A percentile compares a stretch with the other conserved stretches of the same genome.
Conservation (phyloP, 805 yeast genomes). For the Suhomyces kilbournensis region DNA sequence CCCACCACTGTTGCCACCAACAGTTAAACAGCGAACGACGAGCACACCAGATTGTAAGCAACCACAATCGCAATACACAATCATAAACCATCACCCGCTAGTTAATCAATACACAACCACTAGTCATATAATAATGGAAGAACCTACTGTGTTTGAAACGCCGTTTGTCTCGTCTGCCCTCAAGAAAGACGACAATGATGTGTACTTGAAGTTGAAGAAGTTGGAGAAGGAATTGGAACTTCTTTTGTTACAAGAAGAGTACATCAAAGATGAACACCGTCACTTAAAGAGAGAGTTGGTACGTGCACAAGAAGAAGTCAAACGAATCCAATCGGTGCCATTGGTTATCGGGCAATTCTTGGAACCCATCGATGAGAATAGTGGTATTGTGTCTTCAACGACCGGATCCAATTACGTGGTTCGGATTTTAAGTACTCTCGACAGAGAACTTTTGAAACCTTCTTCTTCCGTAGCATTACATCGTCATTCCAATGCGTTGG, state of each 20-base stretch:
- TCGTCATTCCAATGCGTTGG: slow-evolving; percentile 97
- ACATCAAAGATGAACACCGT: slow-evolving; percentile 96
- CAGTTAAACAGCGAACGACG: background rate
- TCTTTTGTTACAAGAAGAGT: slow-evolving; percentile 85
- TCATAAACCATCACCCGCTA: background rate
- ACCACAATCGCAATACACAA: background rate
- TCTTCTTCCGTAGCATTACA: slow-evolving; percentile 95
- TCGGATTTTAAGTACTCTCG: slow-evolving; percentile 88
- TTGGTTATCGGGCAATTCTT: slow-evolving; percentile 96
- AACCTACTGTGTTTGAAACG: slow-evolving; percentile 13
- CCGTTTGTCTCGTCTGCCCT: slow-evolving; percentile 2
- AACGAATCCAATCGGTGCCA: slow-evolving; percentile 95
- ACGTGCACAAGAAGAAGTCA: slow-evolving; percentile 98
- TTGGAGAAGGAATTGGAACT: slow-evolving; percentile 88
- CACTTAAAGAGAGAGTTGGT: slow-evolving; percentile 91
- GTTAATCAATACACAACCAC: background rate
- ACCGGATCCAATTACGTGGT: slow-evolving; percentile 98
- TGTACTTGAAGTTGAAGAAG: slow-evolving; percentile 79
- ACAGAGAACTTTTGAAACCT: slow-evolving; percentile 90
- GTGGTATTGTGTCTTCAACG: slow-evolving; percentile 95
- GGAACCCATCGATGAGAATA: slow-evolving; percentile 94
- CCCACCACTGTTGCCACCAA: slow-evolving; percentile 8
- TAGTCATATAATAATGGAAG: slow-evolving; percentile 9
- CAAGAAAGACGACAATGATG: slow-evolving; percentile 50
- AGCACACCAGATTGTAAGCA: background rate